A percentile compares a stretch with the other conserved stretches of the same genome.
Evolutionary conservation across 2,329 filamentous ascomycete species (phyloP).

Genomic region (Diaporthe nobilis): DNA sequence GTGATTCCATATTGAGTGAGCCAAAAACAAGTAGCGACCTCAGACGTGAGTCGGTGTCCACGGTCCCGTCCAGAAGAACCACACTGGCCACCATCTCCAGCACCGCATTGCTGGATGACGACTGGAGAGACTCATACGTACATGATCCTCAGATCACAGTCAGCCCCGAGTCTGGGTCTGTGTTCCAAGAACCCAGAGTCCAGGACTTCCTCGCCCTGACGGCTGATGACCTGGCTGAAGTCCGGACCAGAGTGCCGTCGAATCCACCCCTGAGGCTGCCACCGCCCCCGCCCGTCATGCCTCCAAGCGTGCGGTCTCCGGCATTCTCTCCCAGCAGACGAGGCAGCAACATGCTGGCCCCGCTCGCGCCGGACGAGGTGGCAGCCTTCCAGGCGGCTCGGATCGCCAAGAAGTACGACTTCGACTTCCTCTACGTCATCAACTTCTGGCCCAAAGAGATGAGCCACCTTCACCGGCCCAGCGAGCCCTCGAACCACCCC

Average conservation of each 20-base stretch:
- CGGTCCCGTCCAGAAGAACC: constrained; percentile 31
- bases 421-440: constrained; percentile 72
- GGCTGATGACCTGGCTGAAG: constrained; percentile 72
- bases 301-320: constrained; percentile 45
- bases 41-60: constrained; percentile 14
- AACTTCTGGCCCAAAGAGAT: constrained; percentile 67
- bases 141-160: constrained; percentile 44
- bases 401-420: constrained; percentile 69
- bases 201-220: constrained; percentile 68
- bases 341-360: constrained; percentile 50
- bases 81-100: constrained; percentile 28
- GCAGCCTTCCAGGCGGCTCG: constrained; percentile 69
- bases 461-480: constrained; percentile 43
- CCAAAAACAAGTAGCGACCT: constrained; percentile 37
- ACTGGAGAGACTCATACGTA: constrained; percentile 40
- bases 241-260: constrained; percentile 41
- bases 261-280: constrained; percentile 41
- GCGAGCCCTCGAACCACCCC: constrained; percentile 20
- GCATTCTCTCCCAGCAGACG: constrained; percentile 53
- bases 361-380: constrained; percentile 59
- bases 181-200: constrained; percentile 65
- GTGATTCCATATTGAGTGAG: constrained; percentile 38
- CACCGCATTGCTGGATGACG: constrained; percentile 37
- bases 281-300: constrained; percentile 36
- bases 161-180: constrained; percentile 50